These are phyloP conservation scores for Plasmodium fragile DNA, from an alignment of 169 alveolate species.

Conservation along the genomic window DNA sequence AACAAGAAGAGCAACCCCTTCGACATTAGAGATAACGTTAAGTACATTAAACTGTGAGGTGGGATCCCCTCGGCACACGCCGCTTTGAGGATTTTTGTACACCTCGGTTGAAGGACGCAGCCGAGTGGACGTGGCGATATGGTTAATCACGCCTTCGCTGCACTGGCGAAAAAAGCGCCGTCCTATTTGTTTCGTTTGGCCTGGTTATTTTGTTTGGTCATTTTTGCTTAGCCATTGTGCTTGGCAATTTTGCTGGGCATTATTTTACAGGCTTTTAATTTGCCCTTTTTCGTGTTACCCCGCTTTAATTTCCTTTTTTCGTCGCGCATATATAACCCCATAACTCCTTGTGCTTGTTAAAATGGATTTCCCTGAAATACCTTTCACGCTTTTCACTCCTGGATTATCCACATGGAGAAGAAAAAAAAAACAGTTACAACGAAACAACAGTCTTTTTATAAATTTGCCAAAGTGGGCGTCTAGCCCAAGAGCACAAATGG, in stretches of 20 bases:
- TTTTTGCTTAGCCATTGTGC: too few species aligned
- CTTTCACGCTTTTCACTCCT: not conserved
- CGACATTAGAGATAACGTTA: slow-evolving; percentile 71
- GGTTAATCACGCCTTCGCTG: not conserved
- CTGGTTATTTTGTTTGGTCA: not conserved
- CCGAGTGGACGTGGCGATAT: not conserved
- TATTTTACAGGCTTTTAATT: not conserved
- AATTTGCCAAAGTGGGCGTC: not conserved
- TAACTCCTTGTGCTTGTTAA: not conserved
- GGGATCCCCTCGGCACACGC: not conserved
- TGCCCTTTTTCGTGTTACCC: not conserved
- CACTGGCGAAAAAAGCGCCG: not conserved
- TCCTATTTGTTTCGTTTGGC: not conserved
- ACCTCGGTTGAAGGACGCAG: not conserved
- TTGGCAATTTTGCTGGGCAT: not conserved
- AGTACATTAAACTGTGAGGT: slow-evolving; percentile 46
- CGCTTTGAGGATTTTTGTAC: not conserved
- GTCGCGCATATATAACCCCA: not conserved
- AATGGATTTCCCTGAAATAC: not conserved
- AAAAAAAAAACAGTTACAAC: not conserved
- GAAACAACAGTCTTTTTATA: not conserved
- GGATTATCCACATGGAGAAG: not conserved
- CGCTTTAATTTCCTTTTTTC: slow-evolving; percentile 4
- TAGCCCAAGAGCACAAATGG: too few species aligned
- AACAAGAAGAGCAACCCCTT: slow-evolving; percentile 67